Evolutionary conservation across 768 basidiomycete species (phyloP), one percentile per base, ranked within the genome.

Genomic region (Kwoniella europaea): DNA sequence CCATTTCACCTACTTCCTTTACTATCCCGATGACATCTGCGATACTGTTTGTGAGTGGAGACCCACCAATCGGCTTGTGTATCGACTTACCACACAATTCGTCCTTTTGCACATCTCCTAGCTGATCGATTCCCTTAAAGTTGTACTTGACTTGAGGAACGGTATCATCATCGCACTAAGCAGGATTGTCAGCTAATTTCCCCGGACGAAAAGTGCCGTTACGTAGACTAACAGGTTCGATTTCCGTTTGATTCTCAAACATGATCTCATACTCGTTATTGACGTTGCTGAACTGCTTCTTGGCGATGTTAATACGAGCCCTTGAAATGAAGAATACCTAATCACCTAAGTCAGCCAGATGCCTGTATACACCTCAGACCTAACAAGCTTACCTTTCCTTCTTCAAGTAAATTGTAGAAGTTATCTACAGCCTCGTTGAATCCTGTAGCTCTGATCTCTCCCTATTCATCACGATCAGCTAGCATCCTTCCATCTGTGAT

Each of bases 281-380:
- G 61, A 96, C 84, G 79, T 92, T 93, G 43, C 88, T 91, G 84
- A 96, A 99, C 84, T 97, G 95, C 85, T 94, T 98, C 86, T 97
- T 98, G 42, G 95, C 96, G 15, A 98, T 89, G 78, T 93, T 93
- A 79, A 98, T 91, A 60, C 93, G 88, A 5, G 92, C 97, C 80
- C 91, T 92, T 0, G 93, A 93, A 65, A 98, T 87, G 79, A 87
- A 93, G 82, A 94, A 98, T 9, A 95, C 94, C 78, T 81, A 50
- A 15, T 44, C n/a, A 44, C 4, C 35, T 5, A 20, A 20, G 15
- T 16, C 46, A 10, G 20, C 24, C 24, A 16, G 52, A 35, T 35
- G 35, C 6, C 35, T 35, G 35, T 7, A 35, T 7, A 35, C 6
- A 35, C 1, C 0, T 7, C 6, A 35, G 35, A 35, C 3, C 35